phyloP scores from a whole-genome alignment of 1,284 basidiomycete genomes.

The Moesziomyces antarcticus region DNA sequence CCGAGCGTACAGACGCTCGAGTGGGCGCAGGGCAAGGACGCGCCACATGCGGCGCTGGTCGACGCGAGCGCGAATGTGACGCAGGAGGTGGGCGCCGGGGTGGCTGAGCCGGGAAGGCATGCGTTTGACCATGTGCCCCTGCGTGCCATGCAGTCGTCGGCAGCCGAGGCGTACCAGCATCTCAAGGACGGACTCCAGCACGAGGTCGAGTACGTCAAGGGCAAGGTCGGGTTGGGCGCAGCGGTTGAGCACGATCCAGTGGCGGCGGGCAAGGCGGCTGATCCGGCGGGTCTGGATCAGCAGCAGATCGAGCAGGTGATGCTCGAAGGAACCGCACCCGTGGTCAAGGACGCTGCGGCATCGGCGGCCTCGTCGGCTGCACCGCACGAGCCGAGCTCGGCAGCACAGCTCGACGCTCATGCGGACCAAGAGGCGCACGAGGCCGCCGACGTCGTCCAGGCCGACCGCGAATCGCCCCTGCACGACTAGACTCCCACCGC shows the following conservation, averaged over 20 bases:
- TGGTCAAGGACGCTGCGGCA: constrained; percentile 6
- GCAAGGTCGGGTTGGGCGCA: constrained; percentile 20
- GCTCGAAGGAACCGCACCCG: constrained; percentile 48
- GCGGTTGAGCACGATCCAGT: constrained; percentile 12
- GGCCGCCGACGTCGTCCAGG: constrained; percentile 34
- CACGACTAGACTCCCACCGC: background rate
- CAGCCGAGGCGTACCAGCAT: constrained; percentile 16
- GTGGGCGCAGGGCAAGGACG: constrained; percentile 16
- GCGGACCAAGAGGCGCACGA: constrained; percentile 48
- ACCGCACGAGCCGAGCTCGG: constrained; percentile 14
- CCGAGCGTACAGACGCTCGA: constrained; percentile 44
- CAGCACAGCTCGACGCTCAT: constrained; percentile 22
- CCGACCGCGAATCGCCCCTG: constrained; percentile 9
- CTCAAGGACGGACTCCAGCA: constrained; percentile 35
- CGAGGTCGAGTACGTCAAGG: constrained; percentile 31
- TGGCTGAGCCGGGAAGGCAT: constrained; percentile 43
- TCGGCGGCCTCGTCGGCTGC: background rate
- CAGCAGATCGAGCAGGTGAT: constrained; percentile 55
- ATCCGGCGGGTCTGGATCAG: constrained; percentile 52
- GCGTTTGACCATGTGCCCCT: constrained; percentile 44
- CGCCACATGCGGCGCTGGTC: background rate
- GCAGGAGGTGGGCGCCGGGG: constrained; percentile 3
- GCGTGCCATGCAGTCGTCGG: constrained; percentile 32
- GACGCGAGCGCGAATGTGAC: constrained; percentile 11
- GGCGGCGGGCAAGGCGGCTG: constrained; percentile 17